These are phyloP conservation scores for Aspergillus spinulosporus DNA, from an alignment of 2,329 filamentous ascomycete species.

Conservation along the genomic window DNA sequence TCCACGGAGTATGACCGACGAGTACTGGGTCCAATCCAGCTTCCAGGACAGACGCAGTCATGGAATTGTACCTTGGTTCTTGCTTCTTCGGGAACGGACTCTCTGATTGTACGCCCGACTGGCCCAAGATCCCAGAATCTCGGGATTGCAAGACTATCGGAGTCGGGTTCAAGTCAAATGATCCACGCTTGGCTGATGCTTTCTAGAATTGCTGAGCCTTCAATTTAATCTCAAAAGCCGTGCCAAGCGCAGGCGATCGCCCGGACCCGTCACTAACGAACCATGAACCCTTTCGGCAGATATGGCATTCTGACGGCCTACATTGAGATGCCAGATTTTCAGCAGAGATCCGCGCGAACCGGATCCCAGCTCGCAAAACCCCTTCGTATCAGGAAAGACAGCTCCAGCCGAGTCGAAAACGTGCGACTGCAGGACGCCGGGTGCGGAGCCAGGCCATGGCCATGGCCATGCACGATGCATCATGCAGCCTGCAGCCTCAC, in stretches of 20 bases:
- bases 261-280: background rate
- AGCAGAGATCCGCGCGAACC: background rate
- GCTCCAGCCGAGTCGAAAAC: background rate
- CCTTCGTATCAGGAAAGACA: background rate
- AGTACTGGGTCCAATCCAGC: background rate
- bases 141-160: constrained; percentile 3
- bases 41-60: background rate
- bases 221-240: constrained; percentile 4
- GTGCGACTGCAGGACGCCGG: background rate
- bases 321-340: too few species aligned
- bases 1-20: constrained; percentile 7
- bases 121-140: constrained; percentile 1
- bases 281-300: background rate
- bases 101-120: background rate
- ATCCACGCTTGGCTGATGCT: constrained; percentile 2
- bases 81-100: constrained; percentile 3
- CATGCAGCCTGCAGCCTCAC: background rate
- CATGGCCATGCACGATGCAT: too few species aligned
- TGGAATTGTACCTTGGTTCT: too few species aligned
- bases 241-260: constrained; percentile 6
- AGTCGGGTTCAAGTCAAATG: constrained; percentile 1
- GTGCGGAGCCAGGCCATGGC: too few species aligned
- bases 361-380: background rate
- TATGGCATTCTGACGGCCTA: background rate
- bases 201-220: background rate